These are phyloP conservation scores for Aspergillus avenaceus DNA, from an alignment of 495 filamentous ascomycete species.

Conservation along the genomic window DNA sequence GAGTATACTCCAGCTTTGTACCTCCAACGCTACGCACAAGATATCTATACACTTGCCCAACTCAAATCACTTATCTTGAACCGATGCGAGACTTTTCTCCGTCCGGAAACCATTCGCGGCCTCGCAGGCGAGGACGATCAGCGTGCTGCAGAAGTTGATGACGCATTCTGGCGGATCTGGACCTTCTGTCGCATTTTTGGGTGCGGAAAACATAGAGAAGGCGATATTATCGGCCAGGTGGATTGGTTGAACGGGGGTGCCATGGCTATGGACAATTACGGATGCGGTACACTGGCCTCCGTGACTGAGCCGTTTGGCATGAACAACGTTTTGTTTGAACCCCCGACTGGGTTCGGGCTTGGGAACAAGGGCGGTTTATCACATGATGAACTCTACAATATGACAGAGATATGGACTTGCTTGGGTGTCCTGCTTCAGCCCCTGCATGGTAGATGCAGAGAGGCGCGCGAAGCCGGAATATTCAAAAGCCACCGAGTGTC, in stretches of 20 bases:
- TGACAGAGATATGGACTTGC: conserved; percentile 66
- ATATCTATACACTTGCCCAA: conserved; percentile 54
- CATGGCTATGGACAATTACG: conserved; percentile 35
- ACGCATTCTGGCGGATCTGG: conserved; percentile 68
- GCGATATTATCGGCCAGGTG: conserved; percentile 58
- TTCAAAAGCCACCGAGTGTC: conserved; percentile 47
- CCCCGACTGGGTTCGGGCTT: conserved; percentile 53
- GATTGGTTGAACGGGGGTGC: conserved; percentile 61
- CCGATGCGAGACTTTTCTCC: conserved; percentile 55
- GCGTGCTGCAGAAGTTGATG: conserved; percentile 53
- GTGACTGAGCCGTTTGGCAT: conserved; percentile 48
- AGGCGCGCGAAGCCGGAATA: conserved; percentile 54
- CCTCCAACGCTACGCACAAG: conserved; percentile 51
- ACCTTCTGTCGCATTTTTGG: conserved; percentile 68
- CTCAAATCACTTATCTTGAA: conserved; percentile 58
- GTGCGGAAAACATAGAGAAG: conserved; percentile 53
- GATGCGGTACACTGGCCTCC: conserved; percentile 22
- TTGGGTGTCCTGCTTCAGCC: conserved; percentile 54
- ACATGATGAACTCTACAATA: conserved; percentile 56
- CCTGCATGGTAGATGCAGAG: conserved; percentile 51
- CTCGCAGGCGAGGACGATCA: conserved; percentile 47
- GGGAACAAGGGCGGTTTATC: conserved; percentile 56
- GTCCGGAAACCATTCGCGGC: conserved; percentile 53
- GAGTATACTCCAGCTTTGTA: conserved; percentile 57
- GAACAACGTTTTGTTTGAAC: conserved; percentile 51